phyloP scores from a whole-genome alignment of 1,284 basidiomycete species.

The Dichomitus squalens region DNA sequence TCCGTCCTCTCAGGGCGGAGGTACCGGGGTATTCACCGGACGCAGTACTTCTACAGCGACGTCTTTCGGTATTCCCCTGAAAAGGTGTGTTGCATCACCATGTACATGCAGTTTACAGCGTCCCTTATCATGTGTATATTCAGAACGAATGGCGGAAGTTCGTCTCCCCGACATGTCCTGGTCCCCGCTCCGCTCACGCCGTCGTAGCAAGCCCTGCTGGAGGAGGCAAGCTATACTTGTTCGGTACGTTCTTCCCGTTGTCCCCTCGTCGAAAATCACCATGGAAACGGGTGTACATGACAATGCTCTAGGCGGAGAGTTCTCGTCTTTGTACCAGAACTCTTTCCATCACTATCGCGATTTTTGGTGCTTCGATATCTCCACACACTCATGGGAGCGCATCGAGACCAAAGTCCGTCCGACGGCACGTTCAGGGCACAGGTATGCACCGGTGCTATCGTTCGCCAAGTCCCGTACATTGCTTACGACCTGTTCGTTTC shows the following conservation, averaged over 20 bases:
- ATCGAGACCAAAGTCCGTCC: slow-evolving; percentile 87
- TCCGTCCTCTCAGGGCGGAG: neutral
- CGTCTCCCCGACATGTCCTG: slow-evolving; percentile 80
- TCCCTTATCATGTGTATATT: too few species aligned
- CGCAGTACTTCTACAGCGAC: slow-evolving; percentile 78
- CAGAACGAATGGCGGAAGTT: slow-evolving; percentile 88
- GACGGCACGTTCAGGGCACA: slow-evolving; percentile 82
- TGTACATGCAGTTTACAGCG: too few species aligned
- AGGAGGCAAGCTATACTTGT: slow-evolving; percentile 85
- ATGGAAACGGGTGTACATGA: too few species aligned
- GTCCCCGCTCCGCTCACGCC: slow-evolving; percentile 84
- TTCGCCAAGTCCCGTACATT: neutral
- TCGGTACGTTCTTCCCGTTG: slow-evolving; percentile 50
- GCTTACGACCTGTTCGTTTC: too few species aligned
- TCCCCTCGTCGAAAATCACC: too few species aligned
- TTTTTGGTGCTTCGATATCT: slow-evolving; percentile 81
- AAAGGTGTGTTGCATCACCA: slow-evolving; percentile 47
- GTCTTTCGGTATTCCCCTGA: slow-evolving; percentile 82
- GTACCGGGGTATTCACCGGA: neutral
- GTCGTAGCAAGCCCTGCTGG: slow-evolving; percentile 72
- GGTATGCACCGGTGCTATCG: slow-evolving; percentile 44
- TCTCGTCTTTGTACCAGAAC: slow-evolving; percentile 84
- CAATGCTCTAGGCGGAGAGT: slow-evolving; percentile 67
- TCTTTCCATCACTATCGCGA: slow-evolving; percentile 92
- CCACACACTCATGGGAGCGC: slow-evolving; percentile 83